phyloP scores from a whole-genome alignment of 202 grass and related monocot species.

The Schoenoplectus triqueter region DNA sequence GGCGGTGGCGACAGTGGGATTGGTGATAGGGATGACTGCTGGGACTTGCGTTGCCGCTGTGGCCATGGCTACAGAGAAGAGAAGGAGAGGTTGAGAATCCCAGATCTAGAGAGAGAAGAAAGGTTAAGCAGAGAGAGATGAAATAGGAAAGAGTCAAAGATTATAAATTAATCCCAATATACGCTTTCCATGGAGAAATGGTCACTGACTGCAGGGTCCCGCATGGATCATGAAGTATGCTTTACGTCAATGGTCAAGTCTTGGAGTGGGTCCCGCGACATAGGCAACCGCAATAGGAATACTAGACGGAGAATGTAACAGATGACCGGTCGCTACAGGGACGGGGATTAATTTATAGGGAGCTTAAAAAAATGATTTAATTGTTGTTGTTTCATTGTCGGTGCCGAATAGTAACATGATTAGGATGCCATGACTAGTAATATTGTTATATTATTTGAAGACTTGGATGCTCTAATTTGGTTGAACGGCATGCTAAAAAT shows the following conservation, averaged over 20 bases:
- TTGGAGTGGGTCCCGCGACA: neutral
- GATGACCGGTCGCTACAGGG: neutral
- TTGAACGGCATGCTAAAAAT: too few species aligned
- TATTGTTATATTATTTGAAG: too few species aligned
- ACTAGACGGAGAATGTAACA: neutral
- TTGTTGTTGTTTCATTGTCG: neutral
- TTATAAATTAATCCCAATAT: neutral
- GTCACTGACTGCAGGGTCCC: neutral
- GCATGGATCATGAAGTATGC: neutral
- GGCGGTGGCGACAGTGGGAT: neutral
- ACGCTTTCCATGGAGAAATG: neutral
- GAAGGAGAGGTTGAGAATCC: slow-evolving; percentile 18
- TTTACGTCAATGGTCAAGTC: neutral
- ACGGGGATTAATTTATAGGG: neutral
- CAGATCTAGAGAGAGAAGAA: slow-evolving; percentile 33
- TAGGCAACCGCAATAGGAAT: neutral
- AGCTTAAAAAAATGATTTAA: neutral
- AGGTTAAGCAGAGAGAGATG: neutral
- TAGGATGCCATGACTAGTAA: too few species aligned
- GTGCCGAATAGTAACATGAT: neutral
- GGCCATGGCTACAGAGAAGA: slow-evolving; percentile 43
- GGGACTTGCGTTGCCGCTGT: slow-evolving; percentile 20
- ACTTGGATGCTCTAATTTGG: too few species aligned
- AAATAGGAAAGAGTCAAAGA: neutral
- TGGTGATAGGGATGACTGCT: slow-evolving; percentile 33